A percentile compares a stretch with the other conserved stretches of the same genome.
phyloP scores from a whole-genome alignment of 2,329 filamentous ascomycete genomes.

The Ploettnerulaceae sp. region DNA sequence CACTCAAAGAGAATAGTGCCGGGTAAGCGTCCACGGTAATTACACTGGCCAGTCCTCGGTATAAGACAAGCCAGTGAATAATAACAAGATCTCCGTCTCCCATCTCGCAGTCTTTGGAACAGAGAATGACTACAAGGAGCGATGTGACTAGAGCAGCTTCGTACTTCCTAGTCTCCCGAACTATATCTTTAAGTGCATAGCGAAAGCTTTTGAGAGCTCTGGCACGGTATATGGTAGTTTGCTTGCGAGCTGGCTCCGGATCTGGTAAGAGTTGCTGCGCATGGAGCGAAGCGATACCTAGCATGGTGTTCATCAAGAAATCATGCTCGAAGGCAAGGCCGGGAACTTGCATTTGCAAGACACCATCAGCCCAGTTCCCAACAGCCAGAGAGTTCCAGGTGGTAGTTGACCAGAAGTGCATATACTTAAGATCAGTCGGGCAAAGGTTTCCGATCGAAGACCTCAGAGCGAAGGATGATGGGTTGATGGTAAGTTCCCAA shows the following conservation, averaged over 20 bases:
- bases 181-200: conserved; percentile 17
- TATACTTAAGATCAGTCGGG: conserved; percentile 23
- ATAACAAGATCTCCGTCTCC: conserved; percentile 23
- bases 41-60: conserved; percentile 21
- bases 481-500: conserved; percentile 10
- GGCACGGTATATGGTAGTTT: conserved; percentile 25
- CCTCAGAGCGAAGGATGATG: conserved; percentile 14
- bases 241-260: conserved; percentile 10
- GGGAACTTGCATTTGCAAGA: conserved; percentile 24
- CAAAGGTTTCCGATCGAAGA: conserved; percentile 22
- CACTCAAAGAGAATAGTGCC: conserved; percentile 5
- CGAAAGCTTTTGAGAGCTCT: conserved; percentile 26
- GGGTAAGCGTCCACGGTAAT: conserved; percentile 13
- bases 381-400: conserved; percentile 23
- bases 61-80: conserved; percentile 28
- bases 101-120: conserved; percentile 17
- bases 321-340: conserved; percentile 30
- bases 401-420: conserved; percentile 30
- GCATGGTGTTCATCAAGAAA: conserved; percentile 27
- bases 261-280: conserved; percentile 21
- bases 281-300: conserved; percentile 30
- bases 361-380: conserved; percentile 11
- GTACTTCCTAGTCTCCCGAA: conserved; percentile 18
- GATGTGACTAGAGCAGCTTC: conserved; percentile 29
- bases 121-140: conserved; percentile 27